Evolutionary conservation across 139 green algal genomes (phyloP).

Genomic region (Pedinophyceae sp.): DNA sequence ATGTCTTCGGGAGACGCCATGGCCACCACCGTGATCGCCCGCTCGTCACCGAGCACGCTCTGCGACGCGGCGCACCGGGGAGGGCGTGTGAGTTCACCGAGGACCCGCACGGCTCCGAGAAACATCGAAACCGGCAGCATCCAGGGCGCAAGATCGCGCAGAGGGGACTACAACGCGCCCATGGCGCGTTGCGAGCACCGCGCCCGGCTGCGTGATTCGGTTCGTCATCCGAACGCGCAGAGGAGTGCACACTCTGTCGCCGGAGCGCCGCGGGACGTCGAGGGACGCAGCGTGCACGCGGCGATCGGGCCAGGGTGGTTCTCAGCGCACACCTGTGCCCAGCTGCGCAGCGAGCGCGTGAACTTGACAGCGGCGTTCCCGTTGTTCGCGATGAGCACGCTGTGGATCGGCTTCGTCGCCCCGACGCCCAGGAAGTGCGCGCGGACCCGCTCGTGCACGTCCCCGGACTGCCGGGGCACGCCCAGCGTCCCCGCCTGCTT

Average conservation of each 20-base stretch:
- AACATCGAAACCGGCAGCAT: too few species aligned
- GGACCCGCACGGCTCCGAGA: too few species aligned
- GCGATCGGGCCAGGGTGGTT: too few species aligned
- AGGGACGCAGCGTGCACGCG: background rate
- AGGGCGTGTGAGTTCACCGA: background rate
- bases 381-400: conserved; percentile 90
- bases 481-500: too few species aligned
- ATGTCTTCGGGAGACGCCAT: conserved; percentile 96
- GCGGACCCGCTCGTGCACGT: background rate
- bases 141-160: too few species aligned
- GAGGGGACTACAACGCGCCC: background rate
- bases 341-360: conserved; percentile 62
- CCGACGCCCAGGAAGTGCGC: background rate
- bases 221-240: background rate
- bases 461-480: background rate
- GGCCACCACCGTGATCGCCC: conserved; percentile 63
- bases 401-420: conserved; percentile 20
- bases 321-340: background rate
- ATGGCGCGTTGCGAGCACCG: conserved; percentile 35
- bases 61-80: conserved; percentile 2
- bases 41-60: conserved; percentile 22
- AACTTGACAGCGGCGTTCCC: conserved; percentile 93
- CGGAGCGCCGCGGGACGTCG: too few species aligned
- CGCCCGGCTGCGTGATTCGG: background rate
- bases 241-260: background rate